phyloP scores from a whole-genome alignment of 2,329 filamentous ascomycete species.

The Microascus cirrosus region DNA sequence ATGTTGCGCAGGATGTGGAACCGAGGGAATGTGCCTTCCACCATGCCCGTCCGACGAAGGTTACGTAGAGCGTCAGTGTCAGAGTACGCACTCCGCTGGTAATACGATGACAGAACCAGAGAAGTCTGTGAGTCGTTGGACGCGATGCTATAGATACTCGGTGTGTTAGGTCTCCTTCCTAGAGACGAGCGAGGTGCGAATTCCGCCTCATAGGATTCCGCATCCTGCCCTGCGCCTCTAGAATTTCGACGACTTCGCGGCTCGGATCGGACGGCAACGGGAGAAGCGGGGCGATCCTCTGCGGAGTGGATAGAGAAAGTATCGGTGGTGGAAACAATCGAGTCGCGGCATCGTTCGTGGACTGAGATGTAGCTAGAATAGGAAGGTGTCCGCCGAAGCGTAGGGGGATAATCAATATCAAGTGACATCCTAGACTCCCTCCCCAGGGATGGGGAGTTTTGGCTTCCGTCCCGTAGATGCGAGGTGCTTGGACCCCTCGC shows the following conservation, averaged over 20 bases:
- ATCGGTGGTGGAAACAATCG: conserved; percentile 44
- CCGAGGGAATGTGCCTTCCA: conserved; percentile 48
- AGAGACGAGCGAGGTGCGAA: conserved; percentile 13
- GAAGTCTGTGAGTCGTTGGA: conserved; percentile 46
- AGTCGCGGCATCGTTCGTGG: conserved; percentile 39
- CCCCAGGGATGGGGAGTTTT: background rate
- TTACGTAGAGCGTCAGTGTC: conserved; percentile 35
- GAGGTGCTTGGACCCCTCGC: background rate
- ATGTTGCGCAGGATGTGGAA: conserved; percentile 51
- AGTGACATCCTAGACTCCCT: background rate
- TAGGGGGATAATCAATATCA: conserved; percentile 1
- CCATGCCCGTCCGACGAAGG: conserved; percentile 38
- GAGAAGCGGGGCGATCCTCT: conserved; percentile 16
- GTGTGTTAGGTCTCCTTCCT: conserved; percentile 19
- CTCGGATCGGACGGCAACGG: conserved; percentile 1
- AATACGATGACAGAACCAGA: conserved; percentile 36
- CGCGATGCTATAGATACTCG: conserved; percentile 50
- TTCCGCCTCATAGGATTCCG: background rate
- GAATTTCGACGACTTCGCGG: background rate
- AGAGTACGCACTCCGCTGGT: conserved; percentile 34
- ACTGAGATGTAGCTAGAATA: conserved; percentile 35
- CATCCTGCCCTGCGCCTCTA: background rate
- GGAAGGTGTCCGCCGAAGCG: conserved; percentile 4
- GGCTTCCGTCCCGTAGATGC: background rate
- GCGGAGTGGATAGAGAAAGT: conserved; percentile 39